phyloP scores from a whole-genome alignment of 192 early-diverging fungal genomes.

The Coemansia sp. region DNA sequence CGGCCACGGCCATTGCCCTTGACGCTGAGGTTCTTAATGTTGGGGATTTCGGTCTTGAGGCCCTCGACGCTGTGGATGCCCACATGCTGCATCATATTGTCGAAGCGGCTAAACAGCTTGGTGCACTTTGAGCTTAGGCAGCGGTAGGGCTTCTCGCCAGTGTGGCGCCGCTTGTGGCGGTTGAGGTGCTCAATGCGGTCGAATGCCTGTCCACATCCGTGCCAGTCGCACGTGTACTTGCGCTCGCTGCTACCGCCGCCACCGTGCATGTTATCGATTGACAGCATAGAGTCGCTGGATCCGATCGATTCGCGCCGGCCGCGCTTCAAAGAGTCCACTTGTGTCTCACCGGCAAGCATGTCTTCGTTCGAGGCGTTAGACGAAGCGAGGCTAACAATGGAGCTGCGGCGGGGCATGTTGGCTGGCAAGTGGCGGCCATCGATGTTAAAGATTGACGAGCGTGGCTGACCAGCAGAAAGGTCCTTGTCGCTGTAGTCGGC shows the following conservation, averaged over 20 bases:
- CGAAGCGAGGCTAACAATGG: constrained; percentile 13
- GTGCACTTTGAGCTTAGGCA: constrained; percentile 68
- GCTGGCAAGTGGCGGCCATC: background rate
- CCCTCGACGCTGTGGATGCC: constrained; percentile 65
- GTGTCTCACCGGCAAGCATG: background rate
- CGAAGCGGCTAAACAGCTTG: constrained; percentile 73
- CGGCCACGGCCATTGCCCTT: constrained; percentile 55
- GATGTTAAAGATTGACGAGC: background rate
- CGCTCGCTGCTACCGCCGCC: constrained; percentile 26
- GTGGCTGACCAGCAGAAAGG: background rate
- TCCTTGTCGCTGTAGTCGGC: constrained; percentile 2
- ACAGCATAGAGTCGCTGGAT: constrained; percentile 24
- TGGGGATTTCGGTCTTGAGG: constrained; percentile 53
- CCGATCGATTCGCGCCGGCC: constrained; percentile 28
- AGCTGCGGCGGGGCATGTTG: constrained; percentile 17
- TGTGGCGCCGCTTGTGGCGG: constrained; percentile 68
- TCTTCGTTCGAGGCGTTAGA: constrained; percentile 7
- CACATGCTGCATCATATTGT: constrained; percentile 84
- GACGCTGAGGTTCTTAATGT: constrained; percentile 55
- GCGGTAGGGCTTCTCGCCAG: constrained; percentile 71
- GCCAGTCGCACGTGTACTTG: constrained; percentile 54
- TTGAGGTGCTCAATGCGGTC: constrained; percentile 80
- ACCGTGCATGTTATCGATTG: constrained; percentile 15
- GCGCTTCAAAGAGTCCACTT: background rate
- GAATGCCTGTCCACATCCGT: constrained; percentile 60